Evolutionary conservation across 768 basidiomycete genomes (phyloP).

Genomic region (Hygrophorus russula): DNA sequence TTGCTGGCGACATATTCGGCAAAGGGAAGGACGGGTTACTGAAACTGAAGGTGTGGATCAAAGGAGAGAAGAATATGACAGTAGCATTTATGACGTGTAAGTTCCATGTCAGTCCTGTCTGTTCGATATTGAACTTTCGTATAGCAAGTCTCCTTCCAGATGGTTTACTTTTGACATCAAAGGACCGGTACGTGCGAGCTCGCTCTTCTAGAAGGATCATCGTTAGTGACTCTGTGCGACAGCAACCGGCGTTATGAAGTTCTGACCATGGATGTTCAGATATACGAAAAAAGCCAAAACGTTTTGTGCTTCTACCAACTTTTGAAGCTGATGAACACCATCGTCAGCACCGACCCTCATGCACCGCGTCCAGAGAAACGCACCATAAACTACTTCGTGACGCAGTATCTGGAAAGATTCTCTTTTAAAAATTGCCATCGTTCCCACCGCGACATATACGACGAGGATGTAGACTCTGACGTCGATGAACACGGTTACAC

Average conservation of each 20-base stretch:
- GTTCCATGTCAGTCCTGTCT: constrained; percentile 3
- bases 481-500: constrained; percentile 18
- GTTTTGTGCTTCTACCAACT: constrained; percentile 45
- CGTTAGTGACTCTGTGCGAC: neutral
- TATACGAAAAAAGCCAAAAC: constrained; percentile 29
- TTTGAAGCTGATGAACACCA: constrained; percentile 32
- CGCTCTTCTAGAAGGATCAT: neutral
- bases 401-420: constrained; percentile 23
- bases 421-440: constrained; percentile 14
- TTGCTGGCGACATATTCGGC: neutral
- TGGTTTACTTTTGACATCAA: constrained; percentile 8
- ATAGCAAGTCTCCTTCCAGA: constrained; percentile 1
- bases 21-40: constrained; percentile 11
- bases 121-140: neutral
- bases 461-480: constrained; percentile 18
- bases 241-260: constrained; percentile 36
- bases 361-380: constrained; percentile 24
- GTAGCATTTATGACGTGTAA: constrained; percentile 25
- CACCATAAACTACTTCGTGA: constrained; percentile 39
- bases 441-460: constrained; percentile 23
- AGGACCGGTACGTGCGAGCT: constrained; percentile 8
- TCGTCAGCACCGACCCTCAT: constrained; percentile 23
- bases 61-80: constrained; percentile 26
- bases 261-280: constrained; percentile 31
- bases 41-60: constrained; percentile 29